These are phyloP conservation scores for Paraconiothyrium sp. DNA, from an alignment of 2,329 filamentous ascomycete genomes.

Conservation along the genomic window DNA sequence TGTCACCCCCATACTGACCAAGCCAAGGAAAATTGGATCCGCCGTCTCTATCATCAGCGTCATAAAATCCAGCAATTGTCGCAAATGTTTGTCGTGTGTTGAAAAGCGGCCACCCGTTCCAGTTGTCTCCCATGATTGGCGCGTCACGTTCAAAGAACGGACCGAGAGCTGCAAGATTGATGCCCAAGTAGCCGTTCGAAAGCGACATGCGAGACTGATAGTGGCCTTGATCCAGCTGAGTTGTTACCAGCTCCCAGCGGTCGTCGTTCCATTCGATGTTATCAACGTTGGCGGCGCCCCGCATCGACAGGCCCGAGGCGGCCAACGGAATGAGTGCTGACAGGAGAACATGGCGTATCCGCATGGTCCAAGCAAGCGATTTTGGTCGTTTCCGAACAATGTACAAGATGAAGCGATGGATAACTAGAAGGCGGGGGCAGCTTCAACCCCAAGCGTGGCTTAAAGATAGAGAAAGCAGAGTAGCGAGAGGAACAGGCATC, in stretches of 20 bases:
- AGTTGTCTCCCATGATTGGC: constrained; percentile 60
- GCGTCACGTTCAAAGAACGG: constrained; percentile 69
- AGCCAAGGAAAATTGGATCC: constrained; percentile 74
- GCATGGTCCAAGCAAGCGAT: not conserved
- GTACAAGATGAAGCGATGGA: not conserved
- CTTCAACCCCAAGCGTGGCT: not conserved
- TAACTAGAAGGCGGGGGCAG: not conserved
- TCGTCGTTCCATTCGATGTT: constrained; percentile 68
- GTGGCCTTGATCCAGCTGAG: constrained; percentile 64
- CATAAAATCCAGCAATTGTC: constrained; percentile 73
- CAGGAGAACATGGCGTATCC: not conserved
- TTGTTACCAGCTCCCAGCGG: constrained; percentile 65
- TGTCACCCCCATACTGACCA: constrained; percentile 74
- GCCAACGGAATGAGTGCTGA: not conserved
- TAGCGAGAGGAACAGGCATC: not conserved
- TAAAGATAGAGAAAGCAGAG: not conserved
- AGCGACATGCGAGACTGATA: constrained; percentile 66
- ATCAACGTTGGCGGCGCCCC: constrained; percentile 24
- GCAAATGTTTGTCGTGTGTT: constrained; percentile 71
- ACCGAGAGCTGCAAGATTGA: constrained; percentile 69
- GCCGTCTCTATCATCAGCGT: constrained; percentile 66
- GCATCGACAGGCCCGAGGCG: not conserved
- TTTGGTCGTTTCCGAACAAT: not conserved
- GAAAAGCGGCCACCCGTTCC: constrained; percentile 75
- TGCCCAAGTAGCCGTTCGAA: constrained; percentile 70